phyloP scores from a whole-genome alignment of 2,329 filamentous ascomycete species.

The Talaromyces pinophilus region DNA sequence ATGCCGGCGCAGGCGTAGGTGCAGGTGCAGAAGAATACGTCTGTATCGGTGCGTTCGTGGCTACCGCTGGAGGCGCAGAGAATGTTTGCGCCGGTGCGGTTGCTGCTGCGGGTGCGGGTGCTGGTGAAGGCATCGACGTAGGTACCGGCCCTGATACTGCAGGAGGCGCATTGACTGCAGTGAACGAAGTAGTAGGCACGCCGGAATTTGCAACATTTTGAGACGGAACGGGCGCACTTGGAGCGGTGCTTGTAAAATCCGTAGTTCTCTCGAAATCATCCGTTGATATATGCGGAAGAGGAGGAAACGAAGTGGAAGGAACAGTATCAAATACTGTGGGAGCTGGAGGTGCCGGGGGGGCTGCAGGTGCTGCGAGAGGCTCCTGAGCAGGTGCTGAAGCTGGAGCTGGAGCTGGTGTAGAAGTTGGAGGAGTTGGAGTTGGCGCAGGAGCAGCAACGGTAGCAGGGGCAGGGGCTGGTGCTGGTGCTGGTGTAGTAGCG shows the following conservation, averaged over 20 bases:
- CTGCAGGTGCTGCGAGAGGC: conserved; percentile 15
- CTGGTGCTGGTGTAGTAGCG: not conserved
- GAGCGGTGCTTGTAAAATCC: not conserved
- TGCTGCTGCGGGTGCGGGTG: conserved; percentile 27
- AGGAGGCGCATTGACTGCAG: not conserved
- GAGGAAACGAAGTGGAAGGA: conserved; percentile 3
- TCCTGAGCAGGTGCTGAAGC: conserved; percentile 19
- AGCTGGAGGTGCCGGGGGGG: not conserved
- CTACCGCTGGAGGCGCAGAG: not conserved
- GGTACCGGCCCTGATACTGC: not conserved
- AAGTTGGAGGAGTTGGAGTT: not conserved
- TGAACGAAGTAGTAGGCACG: conserved; percentile 7
- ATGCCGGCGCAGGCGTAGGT: not conserved
- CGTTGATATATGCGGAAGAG: conserved; percentile 20
- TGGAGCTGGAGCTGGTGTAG: not conserved
- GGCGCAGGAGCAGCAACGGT: conserved; percentile 8
- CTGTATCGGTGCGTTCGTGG: not conserved
- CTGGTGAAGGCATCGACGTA: conserved; percentile 28
- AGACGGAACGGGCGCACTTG: conserved; percentile 1
- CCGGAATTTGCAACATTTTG: not conserved
- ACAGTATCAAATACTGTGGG: not conserved
- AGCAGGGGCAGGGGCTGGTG: conserved; percentile 10
- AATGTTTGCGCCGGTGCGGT: conserved; percentile 23
- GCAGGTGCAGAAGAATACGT: not conserved
- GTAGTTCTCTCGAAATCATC: conserved; percentile 15